Percentiles rank a stretch among this genome's conserved stretches.
phyloP scores from a whole-genome alignment of 139 green algal genomes.

The Picochlorum sp. region DNA sequence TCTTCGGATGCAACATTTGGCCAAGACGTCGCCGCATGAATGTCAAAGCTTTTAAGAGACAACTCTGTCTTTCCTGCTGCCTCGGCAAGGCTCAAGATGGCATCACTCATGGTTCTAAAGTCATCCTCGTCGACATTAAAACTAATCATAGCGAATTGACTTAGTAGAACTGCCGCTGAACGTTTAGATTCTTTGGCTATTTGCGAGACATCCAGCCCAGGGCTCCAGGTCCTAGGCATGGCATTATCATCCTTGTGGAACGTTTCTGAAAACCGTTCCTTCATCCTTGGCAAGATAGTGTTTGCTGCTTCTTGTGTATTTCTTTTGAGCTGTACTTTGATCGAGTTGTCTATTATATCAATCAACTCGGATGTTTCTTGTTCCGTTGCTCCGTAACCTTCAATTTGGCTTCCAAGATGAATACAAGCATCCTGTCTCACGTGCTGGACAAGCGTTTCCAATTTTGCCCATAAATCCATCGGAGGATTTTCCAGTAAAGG shows the following conservation, averaged over 20 bases:
- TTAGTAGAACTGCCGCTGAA: constrained; percentile 53
- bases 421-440: neutral
- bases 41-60: constrained; percentile 24
- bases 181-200: constrained; percentile 42
- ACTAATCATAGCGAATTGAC: constrained; percentile 27
- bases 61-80: neutral
- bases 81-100: neutral
- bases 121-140: neutral
- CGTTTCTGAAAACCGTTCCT: constrained; percentile 59
- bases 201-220: constrained; percentile 53
- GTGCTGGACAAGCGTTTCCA: constrained; percentile 25
- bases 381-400: constrained; percentile 30
- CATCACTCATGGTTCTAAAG: neutral
- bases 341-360: constrained; percentile 9
- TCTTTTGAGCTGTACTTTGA: constrained; percentile 16
- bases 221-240: constrained; percentile 61
- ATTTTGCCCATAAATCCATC: constrained; percentile 51
- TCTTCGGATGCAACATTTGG: constrained; percentile 13
- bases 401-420: constrained; percentile 16
- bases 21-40: constrained; percentile 37
- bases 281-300: constrained; percentile 59
- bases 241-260: constrained; percentile 63
- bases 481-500: constrained; percentile 42
- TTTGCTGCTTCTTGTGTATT: constrained; percentile 59
- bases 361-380: constrained; percentile 19